Evolutionary conservation across 1,139 yeast genomes (phyloP).

Genomic region (Suhomyces panamericanus): DNA sequence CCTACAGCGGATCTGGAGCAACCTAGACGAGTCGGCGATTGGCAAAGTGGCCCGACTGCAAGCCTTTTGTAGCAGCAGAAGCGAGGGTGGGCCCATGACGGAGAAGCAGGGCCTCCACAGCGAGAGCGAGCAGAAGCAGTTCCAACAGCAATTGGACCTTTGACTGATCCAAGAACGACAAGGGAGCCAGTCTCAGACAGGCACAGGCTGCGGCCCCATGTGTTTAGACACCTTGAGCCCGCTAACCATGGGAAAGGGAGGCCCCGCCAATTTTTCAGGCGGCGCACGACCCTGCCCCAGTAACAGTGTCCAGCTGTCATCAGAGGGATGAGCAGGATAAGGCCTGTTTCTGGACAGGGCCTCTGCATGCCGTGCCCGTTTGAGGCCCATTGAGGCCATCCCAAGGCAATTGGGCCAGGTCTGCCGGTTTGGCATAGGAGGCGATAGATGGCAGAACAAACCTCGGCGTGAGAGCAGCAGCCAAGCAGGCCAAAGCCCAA

Average conservation of each 20-base stretch:
- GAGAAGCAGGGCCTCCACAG: background rate
- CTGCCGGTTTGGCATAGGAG: slow-evolving; percentile 1
- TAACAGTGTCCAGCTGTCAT: no score
- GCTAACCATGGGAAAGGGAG: no score
- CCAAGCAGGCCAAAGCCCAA: background rate
- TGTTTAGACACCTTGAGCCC: no score
- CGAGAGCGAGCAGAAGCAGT: background rate
- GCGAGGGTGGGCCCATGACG: background rate
- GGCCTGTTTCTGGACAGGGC: no score
- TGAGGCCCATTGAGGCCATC: background rate
- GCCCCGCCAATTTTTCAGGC: background rate
- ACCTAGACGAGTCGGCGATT: background rate
- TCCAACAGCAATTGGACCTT: no score
- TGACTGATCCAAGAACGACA: no score
- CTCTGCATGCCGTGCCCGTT: background rate
- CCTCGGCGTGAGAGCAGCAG: background rate
- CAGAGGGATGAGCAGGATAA: no score
- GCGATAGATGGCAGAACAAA: background rate
- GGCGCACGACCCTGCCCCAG: background rate
- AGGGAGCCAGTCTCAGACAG: no score
- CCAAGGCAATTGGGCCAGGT: background rate
- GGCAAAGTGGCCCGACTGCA: slow-evolving; percentile 2
- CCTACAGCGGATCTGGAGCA: slow-evolving; percentile 1
- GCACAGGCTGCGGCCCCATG: no score
- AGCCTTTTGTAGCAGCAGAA: background rate